Evolutionary conservation across 441 rosid genomes (phyloP), one percentile per base, ranked within the genome.

Genomic region (Isatis lusitanica): DNA sequence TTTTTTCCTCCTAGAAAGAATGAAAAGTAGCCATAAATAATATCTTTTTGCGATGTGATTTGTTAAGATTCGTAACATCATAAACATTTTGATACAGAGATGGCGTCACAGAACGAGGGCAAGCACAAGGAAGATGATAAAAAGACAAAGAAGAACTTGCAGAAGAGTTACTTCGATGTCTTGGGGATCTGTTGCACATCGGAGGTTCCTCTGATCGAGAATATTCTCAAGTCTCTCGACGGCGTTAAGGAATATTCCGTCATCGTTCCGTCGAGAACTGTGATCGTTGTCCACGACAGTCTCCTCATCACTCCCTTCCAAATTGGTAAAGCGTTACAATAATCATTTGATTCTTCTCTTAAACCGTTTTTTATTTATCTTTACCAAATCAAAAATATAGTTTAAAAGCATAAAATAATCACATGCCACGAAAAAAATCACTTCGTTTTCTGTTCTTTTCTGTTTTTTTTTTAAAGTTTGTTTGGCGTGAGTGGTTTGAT

Each of bases 131-230:
- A 67, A 26, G 78, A 63, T 26, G 65, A 42, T 9, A 73, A 51
- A 7, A 33, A 48, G 52, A 53, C 35, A 7, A 28, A 52, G 4
- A 77, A 70, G 42, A 87, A 81, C 80, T 66, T 52, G 64, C 90
- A 88, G 68, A 94, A 89, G 68, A 94, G 94, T 80, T 92, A 94
- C 75, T 90, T 92, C 18, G 98, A 94, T 65, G 97, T 94, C 10
- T 10, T 90, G 38, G 98, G 98, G 7, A 66, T 94, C 2, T 94
- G 98, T 64, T 94, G 98, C 70, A 76, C 98, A 0, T 92, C 98
- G 4, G 98, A 94, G 71, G 81, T 89, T 74, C 87, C 98, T 12
- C 26, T 92, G 47, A 71, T 94, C 0, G 97, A 92, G 72, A 89
- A 78, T 42, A 83, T 92, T 46, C 86, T 92, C 28, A 84, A 85